phyloP scores from a whole-genome alignment of 139 green algal species.

The Monoraphidium neglectum region DNA sequence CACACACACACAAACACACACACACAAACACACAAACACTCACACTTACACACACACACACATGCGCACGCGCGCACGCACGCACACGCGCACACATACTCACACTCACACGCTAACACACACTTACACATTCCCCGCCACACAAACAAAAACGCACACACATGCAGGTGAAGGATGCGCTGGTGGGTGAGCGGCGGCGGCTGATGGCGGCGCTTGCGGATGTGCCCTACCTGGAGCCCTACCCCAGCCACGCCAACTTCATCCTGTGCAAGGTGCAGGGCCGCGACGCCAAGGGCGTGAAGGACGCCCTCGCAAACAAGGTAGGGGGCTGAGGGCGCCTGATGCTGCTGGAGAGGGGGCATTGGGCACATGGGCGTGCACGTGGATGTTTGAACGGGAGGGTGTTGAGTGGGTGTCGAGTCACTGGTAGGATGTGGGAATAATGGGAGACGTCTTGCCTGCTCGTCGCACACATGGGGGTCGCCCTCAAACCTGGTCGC shows the following conservation, averaged over 20 bases:
- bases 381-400: too few relatives aligned
- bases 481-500: not conserved
- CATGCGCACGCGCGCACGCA: too few relatives aligned
- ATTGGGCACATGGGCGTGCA: constrained; percentile 39
- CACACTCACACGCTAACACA: too few relatives aligned
- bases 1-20: too few relatives aligned
- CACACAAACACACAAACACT: too few relatives aligned
- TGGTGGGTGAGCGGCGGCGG: constrained; percentile 84
- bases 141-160: too few relatives aligned
- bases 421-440: too few relatives aligned
- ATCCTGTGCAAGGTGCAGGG: constrained; percentile 90
- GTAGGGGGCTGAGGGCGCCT: too few relatives aligned
- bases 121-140: not conserved
- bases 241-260: constrained; percentile 95
- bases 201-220: constrained; percentile 66
- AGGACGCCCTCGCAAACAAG: constrained; percentile 76
- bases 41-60: too few relatives aligned
- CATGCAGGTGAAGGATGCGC: constrained; percentile 72
- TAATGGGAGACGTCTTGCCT: not conserved
- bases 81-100: too few relatives aligned
- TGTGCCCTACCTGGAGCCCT: constrained; percentile 90
- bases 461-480: not conserved
- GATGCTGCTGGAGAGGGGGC: too few relatives aligned
- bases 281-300: constrained; percentile 76
- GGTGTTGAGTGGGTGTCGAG: too few relatives aligned